Conservation (phyloP, 2,329 filamentous ascomycete species). For the Fusarium hostae region DNA sequence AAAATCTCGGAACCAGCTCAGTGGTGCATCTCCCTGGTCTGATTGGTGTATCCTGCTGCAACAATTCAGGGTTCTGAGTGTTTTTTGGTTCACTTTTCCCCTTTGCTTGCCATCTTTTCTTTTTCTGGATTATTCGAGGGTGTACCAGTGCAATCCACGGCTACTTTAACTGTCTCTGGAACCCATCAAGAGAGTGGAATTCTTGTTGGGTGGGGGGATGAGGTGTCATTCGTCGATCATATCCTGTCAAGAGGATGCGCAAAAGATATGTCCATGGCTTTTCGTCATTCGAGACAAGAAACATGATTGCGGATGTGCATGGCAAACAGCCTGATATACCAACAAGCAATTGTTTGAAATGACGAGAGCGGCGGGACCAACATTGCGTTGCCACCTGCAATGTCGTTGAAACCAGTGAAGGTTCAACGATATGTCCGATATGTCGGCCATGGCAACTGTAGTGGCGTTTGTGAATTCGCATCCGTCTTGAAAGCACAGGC, state of each 20-base stretch:
- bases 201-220: slow-evolving; percentile 22
- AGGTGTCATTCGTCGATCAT: slow-evolving; percentile 39
- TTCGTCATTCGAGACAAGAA: slow-evolving; percentile 21
- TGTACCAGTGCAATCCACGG: slow-evolving; percentile 1
- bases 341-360: background rate
- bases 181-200: slow-evolving; percentile 20
- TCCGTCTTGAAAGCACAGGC: slow-evolving; percentile 25
- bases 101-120: slow-evolving; percentile 22
- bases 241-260: slow-evolving; percentile 26
- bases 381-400: slow-evolving; percentile 1
- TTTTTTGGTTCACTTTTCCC: slow-evolving; percentile 23
- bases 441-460: slow-evolving; percentile 13
- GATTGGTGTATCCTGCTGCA: slow-evolving; percentile 33
- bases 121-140: slow-evolving; percentile 25
- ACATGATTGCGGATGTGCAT: slow-evolving; percentile 15
- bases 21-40: slow-evolving; percentile 32
- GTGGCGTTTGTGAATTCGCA: slow-evolving; percentile 34
- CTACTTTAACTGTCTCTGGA: slow-evolving; percentile 17
- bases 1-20: slow-evolving; percentile 45
- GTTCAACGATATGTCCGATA: slow-evolving; percentile 9
- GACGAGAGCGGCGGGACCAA: background rate
- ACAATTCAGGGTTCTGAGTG: slow-evolving; percentile 30
- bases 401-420: slow-evolving; percentile 8
- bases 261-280: slow-evolving; percentile 13
- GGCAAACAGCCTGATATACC: slow-evolving; percentile 1